phyloP scores from a whole-genome alignment of 164 flowering plant genomes.

The Sedum album region DNA sequence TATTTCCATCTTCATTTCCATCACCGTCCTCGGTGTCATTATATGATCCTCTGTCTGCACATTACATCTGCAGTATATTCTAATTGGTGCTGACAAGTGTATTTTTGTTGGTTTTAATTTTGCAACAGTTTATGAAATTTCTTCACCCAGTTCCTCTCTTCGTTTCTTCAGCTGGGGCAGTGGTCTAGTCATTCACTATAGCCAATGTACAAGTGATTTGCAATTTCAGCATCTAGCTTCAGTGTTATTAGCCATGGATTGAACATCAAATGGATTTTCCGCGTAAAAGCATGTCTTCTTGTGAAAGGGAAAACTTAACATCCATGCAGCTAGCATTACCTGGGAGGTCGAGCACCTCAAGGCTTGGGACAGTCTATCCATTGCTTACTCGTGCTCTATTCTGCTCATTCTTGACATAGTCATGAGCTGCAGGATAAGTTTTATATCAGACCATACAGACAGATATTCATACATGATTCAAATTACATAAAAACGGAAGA shows the following conservation, averaged over 20 bases:
- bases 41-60: slow-evolving; percentile 26
- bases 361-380: slow-evolving; percentile 25
- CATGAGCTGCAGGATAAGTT: slow-evolving; percentile 18
- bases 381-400: slow-evolving; percentile 32
- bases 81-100: slow-evolving; percentile 43
- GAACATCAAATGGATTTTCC: slow-evolving; percentile 20
- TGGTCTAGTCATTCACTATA: slow-evolving; percentile 41
- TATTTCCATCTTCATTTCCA: slow-evolving; percentile 3
- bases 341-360: slow-evolving; percentile 12
- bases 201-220: slow-evolving; percentile 40
- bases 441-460: slow-evolving; percentile 11
- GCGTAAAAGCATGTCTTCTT: slow-evolving; percentile 34
- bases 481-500: slow-evolving; percentile 1
- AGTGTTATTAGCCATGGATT: slow-evolving; percentile 33
- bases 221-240: slow-evolving; percentile 42
- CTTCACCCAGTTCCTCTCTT: slow-evolving; percentile 18
- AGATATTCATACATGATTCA: slow-evolving; percentile 12
- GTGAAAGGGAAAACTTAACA: slow-evolving; percentile 25
- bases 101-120: slow-evolving; percentile 28
- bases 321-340: slow-evolving; percentile 24
- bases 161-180: slow-evolving; percentile 31
- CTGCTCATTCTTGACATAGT: slow-evolving; percentile 29
- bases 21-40: slow-evolving; percentile 19
- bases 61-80: slow-evolving; percentile 29
- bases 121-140: slow-evolving; percentile 23